Conservation (phyloP, 768 basidiomycete species). For the Suillus spraguei region DNA sequence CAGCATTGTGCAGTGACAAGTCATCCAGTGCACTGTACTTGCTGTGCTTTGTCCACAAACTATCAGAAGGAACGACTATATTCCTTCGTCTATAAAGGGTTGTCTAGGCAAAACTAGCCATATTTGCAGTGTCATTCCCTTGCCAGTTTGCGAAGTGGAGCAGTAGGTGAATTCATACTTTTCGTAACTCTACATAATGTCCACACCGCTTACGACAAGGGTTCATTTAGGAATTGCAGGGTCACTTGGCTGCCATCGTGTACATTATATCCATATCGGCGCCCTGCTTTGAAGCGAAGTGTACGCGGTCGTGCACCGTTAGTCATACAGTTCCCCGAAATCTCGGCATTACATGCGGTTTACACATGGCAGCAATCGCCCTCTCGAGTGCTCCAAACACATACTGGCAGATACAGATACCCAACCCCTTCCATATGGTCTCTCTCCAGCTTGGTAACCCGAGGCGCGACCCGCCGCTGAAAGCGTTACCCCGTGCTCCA, state of each 20-base stretch:
- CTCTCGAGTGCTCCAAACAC: conserved; percentile 37
- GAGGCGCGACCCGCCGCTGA: conserved; percentile 34
- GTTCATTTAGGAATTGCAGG: conserved; percentile 2
- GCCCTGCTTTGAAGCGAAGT: conserved; percentile 14
- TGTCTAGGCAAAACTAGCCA: no score
- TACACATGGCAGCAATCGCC: conserved; percentile 49
- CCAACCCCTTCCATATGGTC: conserved; percentile 49
- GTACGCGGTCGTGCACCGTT: conserved; percentile 19
- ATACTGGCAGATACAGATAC: conserved; percentile 29
- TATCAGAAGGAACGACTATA: no score
- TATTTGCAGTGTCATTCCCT: neutral
- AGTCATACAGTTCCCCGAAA: conserved; percentile 17
- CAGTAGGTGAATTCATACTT: neutral
- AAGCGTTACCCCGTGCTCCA: conserved; percentile 45
- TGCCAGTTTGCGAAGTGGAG: neutral
- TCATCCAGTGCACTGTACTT: neutral
- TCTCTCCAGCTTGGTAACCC: conserved; percentile 42
- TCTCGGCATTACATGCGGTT: conserved; percentile 33
- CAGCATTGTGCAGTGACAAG: neutral
- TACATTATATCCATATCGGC: conserved; percentile 25
- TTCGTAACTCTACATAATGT: neutral
- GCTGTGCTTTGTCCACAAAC: neutral
- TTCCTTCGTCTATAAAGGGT: no score
- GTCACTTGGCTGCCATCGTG: conserved; percentile 12
- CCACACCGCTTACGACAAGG: neutral